Evolutionary conservation across 2,329 filamentous ascomycete genomes (phyloP).

Genomic region (Penicillium rolfsii): DNA sequence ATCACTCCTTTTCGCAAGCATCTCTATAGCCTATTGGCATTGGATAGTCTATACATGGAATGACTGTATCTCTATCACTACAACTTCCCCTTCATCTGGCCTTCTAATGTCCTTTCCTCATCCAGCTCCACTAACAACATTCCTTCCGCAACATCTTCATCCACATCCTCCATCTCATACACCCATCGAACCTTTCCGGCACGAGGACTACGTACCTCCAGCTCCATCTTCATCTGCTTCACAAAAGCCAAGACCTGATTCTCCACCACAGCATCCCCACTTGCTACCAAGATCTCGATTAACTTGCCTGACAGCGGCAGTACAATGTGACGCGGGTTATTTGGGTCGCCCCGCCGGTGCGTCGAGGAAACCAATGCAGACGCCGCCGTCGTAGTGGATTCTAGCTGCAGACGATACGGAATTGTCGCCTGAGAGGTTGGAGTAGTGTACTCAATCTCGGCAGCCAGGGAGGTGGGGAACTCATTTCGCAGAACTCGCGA

Average conservation of each 20-base stretch:
- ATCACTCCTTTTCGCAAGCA: too few species aligned
- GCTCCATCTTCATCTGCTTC: constrained; percentile 71
- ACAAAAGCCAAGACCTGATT: constrained; percentile 62
- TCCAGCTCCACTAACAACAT: constrained; percentile 56
- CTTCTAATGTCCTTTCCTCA: constrained; percentile 31
- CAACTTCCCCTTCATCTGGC: constrained; percentile 34
- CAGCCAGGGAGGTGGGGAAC: constrained; percentile 59
- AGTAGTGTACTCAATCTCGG: constrained; percentile 56
- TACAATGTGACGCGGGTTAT: constrained; percentile 56
- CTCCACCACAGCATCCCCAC: constrained; percentile 53
- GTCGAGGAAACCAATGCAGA: constrained; percentile 43
- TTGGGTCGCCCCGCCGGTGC: constrained; percentile 55
- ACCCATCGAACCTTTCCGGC: constrained; percentile 57
- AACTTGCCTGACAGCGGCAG: constrained; percentile 63
- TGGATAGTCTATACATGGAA: neutral
- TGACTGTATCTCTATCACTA: neutral
- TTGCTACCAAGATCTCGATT: constrained; percentile 61
- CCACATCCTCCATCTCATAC: constrained; percentile 55
- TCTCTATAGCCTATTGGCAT: neutral
- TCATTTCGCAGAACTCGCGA: constrained; percentile 61
- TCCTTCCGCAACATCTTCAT: constrained; percentile 59
- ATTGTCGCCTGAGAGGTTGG: constrained; percentile 37
- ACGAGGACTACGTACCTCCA: constrained; percentile 60
- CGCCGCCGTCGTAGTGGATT: constrained; percentile 51
- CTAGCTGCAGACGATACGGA: constrained; percentile 52